These are phyloP conservation scores for Komagataella kurtzmanii DNA, from an alignment of 805 yeast species.

Conservation along the genomic window DNA sequence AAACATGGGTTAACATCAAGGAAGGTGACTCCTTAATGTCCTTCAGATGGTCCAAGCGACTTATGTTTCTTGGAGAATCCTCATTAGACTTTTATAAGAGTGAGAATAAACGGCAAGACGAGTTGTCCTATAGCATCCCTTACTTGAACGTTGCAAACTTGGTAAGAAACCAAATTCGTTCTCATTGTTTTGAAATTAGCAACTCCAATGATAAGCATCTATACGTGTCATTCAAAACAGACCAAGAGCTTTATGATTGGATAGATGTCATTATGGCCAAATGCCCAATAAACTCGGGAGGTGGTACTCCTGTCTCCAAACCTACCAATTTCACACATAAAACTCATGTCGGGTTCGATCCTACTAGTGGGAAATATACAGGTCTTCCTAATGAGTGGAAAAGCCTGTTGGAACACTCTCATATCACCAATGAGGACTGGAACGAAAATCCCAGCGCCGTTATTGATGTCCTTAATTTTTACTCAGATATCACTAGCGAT, in stretches of 20 bases:
- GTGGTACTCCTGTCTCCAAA: slow-evolving; percentile 42
- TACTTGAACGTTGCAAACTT: slow-evolving; percentile 48
- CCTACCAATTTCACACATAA: slow-evolving; percentile 94
- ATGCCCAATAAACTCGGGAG: slow-evolving; percentile 39
- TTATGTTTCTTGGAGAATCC: slow-evolving; percentile 62
- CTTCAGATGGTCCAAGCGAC: slow-evolving; percentile 88
- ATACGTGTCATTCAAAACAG: slow-evolving; percentile 61
- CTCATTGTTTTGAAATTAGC: slow-evolving; percentile 71
- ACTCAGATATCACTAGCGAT: slow-evolving; percentile 22
- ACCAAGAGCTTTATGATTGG: slow-evolving; percentile 80
- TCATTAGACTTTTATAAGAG: slow-evolving; percentile 62
- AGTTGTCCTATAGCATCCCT: slow-evolving; percentile 37
- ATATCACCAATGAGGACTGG: slow-evolving; percentile 49
- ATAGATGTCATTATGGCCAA: slow-evolving; percentile 74
- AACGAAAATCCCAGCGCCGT: slow-evolving; percentile 53
- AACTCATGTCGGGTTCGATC: slow-evolving; percentile 82
- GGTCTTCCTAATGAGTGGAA: slow-evolving; percentile 49
- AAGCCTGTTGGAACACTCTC: slow-evolving; percentile 39
- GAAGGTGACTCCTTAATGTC: slow-evolving; percentile 77
- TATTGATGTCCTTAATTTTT: slow-evolving; percentile 45
- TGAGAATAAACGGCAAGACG: slow-evolving; percentile 31
- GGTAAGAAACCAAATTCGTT: slow-evolving; percentile 55
- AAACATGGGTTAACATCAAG: slow-evolving; percentile 86
- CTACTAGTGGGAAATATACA: slow-evolving; percentile 48
- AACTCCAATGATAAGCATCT: slow-evolving; percentile 36